Evolutionary conservation across 495 filamentous ascomycete species (phyloP).

Genomic region (Ramalina intermedia): DNA sequence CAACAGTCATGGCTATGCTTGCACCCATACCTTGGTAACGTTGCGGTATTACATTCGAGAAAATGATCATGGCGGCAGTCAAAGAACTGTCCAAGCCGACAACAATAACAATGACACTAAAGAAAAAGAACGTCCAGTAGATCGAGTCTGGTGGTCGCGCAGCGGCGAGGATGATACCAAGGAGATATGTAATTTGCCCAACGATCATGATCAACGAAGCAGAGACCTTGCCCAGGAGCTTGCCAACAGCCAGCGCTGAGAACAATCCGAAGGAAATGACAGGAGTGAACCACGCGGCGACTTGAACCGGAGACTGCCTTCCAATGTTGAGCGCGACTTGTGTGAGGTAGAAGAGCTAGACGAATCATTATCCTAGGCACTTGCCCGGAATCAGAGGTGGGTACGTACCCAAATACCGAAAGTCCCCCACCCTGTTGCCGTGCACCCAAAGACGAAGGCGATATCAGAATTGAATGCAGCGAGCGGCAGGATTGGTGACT

Average conservation of each 20-base stretch:
- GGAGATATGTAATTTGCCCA: constrained; percentile 27
- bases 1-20: constrained; percentile 27
- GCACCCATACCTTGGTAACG: constrained; percentile 31
- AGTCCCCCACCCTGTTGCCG: constrained; percentile 31
- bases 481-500: constrained; percentile 29
- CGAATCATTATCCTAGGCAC: too few relatives aligned
- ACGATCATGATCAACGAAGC: constrained; percentile 34
- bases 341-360: constrained; percentile 26
- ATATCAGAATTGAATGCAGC: constrained; percentile 22
- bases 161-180: constrained; percentile 23
- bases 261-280: constrained; percentile 23
- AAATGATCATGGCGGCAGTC: constrained; percentile 24
- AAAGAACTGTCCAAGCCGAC: constrained; percentile 39
- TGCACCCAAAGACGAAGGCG: constrained; percentile 26
- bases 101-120: constrained; percentile 30
- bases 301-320: constrained; percentile 21
- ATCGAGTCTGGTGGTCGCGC: constrained; percentile 24
- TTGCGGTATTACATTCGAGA: constrained; percentile 24
- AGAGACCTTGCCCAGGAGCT: constrained; percentile 25
- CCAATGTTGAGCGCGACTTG: constrained; percentile 25
- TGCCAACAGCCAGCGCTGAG: constrained; percentile 28
- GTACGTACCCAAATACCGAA: constrained; percentile 28
- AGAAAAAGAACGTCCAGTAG: constrained; percentile 34
- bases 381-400: too few relatives aligned
- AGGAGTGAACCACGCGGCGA: constrained; percentile 24